Percentiles rank a stretch among this genome's conserved stretches.
Evolutionary conservation across 2,329 filamentous ascomycete genomes (phyloP).

Genomic region (Xylariaceae sp.): DNA sequence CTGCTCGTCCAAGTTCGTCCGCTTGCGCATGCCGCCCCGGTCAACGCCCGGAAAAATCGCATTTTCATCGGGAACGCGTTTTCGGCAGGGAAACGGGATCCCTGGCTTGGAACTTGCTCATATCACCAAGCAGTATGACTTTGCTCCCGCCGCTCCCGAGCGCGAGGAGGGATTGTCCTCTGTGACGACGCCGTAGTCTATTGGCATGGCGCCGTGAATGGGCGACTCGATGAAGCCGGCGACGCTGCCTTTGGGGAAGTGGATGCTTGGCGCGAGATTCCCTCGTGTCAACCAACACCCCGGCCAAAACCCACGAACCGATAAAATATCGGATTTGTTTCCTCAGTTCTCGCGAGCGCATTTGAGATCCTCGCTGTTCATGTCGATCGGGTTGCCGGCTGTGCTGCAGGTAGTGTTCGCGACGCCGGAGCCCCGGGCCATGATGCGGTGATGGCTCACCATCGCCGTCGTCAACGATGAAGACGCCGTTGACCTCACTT

Average conservation of each 20-base stretch:
- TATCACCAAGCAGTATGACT: slow-evolving; percentile 14
- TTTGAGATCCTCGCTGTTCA: slow-evolving; percentile 16
- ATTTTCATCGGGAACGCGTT: not conserved
- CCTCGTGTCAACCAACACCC: too few relatives aligned
- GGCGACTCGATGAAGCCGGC: slow-evolving; percentile 12
- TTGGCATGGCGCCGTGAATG: slow-evolving; percentile 13
- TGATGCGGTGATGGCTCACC: slow-evolving; percentile 4
- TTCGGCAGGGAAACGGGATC: not conserved
- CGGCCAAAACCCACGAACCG: not conserved
- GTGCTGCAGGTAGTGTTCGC: slow-evolving; percentile 5
- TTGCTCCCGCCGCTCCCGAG: slow-evolving; percentile 17
- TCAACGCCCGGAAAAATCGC: slow-evolving; percentile 3
- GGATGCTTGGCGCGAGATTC: slow-evolving; percentile 6
- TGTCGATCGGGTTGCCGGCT: slow-evolving; percentile 11
- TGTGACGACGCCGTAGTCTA: slow-evolving; percentile 19
- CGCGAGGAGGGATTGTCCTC: slow-evolving; percentile 14
- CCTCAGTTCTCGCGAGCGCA: slow-evolving; percentile 14
- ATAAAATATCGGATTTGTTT: not conserved
- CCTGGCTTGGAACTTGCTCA: not conserved
- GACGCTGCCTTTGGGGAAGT: slow-evolving; percentile 9
- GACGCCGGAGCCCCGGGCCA: not conserved
- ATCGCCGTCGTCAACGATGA: slow-evolving; percentile 12
- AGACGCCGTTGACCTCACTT: slow-evolving; percentile 19
- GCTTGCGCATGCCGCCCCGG: slow-evolving; percentile 14
- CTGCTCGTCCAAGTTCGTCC: slow-evolving; percentile 9